Evolutionary conservation across 1,139 yeast species (phyloP).

Genomic region (Barnettozyma hawaiiensis): DNA sequence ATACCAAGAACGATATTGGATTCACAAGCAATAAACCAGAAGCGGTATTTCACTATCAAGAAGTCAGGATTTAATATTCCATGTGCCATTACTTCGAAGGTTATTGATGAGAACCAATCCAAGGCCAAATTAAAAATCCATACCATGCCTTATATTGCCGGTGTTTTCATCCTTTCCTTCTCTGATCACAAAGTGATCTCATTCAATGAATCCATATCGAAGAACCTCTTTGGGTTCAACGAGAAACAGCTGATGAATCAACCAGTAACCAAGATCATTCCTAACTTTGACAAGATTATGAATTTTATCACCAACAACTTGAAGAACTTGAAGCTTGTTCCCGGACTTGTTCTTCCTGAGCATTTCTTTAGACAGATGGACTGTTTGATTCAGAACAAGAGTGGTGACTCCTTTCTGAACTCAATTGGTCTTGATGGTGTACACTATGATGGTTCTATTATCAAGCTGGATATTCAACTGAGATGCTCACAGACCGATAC

Average conservation of each 20-base stretch:
- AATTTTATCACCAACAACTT: slow-evolving; percentile 41
- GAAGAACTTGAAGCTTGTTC: slow-evolving; percentile 33
- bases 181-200: slow-evolving; percentile 43
- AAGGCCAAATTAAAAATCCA: slow-evolving; percentile 56
- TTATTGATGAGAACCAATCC: slow-evolving; percentile 41
- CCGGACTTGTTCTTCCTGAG: slow-evolving; percentile 73
- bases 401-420: slow-evolving; percentile 46
- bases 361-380: slow-evolving; percentile 71
- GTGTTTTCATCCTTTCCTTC: slow-evolving; percentile 63
- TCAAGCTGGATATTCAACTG: slow-evolving; percentile 73
- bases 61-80: slow-evolving; percentile 46
- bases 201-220: slow-evolving; percentile 74
- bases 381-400: slow-evolving; percentile 29
- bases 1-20: slow-evolving; percentile 37
- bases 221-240: slow-evolving; percentile 67
- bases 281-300: slow-evolving; percentile 55
- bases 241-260: slow-evolving; percentile 44
- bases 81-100: slow-evolving; percentile 64
- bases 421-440: slow-evolving; percentile 63
- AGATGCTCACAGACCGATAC: slow-evolving; percentile 59
- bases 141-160: slow-evolving; percentile 82
- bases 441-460: slow-evolving; percentile 61
- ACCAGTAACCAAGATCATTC: slow-evolving; percentile 54
- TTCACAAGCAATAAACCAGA: slow-evolving; percentile 42
- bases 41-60: slow-evolving; percentile 58